Conservation (phyloP, 176 grass and related monocot genomes). For the Panicum miliaceum region DNA sequence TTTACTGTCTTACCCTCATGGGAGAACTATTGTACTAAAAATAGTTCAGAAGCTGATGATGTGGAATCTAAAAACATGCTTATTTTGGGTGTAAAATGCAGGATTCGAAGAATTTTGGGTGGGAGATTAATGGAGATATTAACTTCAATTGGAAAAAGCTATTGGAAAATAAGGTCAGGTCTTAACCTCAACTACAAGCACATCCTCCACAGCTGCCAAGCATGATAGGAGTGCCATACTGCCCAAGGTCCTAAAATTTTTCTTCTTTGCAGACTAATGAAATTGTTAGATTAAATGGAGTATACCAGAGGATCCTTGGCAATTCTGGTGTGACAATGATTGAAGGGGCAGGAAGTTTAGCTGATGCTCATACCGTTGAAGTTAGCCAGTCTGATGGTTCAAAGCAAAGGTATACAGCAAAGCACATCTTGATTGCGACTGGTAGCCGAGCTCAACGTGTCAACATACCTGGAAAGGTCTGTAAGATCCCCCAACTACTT, state of each 20-base stretch:
- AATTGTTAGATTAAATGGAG: constrained; percentile 81
- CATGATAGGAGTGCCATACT: neutral
- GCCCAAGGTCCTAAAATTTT: neutral
- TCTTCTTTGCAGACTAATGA: constrained; percentile 65
- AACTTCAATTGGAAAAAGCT: constrained; percentile 92
- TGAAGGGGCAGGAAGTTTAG: constrained; percentile 85
- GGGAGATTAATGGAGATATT: constrained; percentile 82
- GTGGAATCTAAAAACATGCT: neutral
- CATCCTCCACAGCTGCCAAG: neutral
- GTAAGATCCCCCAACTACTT: neutral
- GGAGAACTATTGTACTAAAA: neutral
- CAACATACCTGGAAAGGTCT: constrained; percentile 92
- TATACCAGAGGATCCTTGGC: constrained; percentile 71
- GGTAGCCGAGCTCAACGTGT: constrained; percentile 72
- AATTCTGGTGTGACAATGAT: constrained; percentile 81
- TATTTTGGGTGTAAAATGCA: constrained; percentile 30
- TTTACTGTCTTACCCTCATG: neutral
- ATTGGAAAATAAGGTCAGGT: constrained; percentile 83
- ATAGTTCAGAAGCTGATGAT: neutral
- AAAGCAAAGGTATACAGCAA: constrained; percentile 63
- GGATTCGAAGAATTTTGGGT: constrained; percentile 87
- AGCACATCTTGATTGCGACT: constrained; percentile 86
- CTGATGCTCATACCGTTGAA: constrained; percentile 78
- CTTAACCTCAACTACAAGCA: neutral
- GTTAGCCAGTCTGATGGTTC: constrained; percentile 68